Conservation (phyloP, 2,329 filamentous ascomycete genomes). For the Ceratocystis cubensis region DNA sequence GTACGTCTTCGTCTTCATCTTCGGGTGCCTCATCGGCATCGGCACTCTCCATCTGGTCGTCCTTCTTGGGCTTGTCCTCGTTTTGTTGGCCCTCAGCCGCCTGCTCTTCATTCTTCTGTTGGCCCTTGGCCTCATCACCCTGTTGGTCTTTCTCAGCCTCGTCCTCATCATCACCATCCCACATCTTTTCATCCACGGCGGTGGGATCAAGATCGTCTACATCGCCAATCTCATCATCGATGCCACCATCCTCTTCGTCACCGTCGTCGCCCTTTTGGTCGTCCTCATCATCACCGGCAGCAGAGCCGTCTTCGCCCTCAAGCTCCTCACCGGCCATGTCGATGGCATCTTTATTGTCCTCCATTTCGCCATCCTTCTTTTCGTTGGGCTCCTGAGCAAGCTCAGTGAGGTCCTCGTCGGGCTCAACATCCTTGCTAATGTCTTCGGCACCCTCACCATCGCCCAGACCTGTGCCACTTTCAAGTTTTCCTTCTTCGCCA, state of each 20-base stretch:
- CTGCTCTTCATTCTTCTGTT: constrained; percentile 51
- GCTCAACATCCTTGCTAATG: constrained; percentile 91
- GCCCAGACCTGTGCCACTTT: constrained; percentile 83
- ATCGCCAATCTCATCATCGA: constrained; percentile 81
- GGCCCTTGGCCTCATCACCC: constrained; percentile 57
- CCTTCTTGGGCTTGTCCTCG: constrained; percentile 31
- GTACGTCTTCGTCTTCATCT: constrained; percentile 34
- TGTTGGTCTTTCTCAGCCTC: constrained; percentile 74
- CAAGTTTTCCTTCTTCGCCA: constrained; percentile 70
- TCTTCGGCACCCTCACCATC: constrained; percentile 92
- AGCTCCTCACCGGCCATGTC: constrained; percentile 88
- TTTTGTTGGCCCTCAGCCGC: constrained; percentile 47
- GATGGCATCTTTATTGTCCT: constrained; percentile 74
- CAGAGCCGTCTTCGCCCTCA: constrained; percentile 65
- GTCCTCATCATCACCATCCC: constrained; percentile 75
- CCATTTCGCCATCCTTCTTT: constrained; percentile 52
- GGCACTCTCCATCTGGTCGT: constrained; percentile 36
- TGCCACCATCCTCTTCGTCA: constrained; percentile 59
- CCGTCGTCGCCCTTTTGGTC: constrained; percentile 50
- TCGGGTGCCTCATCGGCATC: constrained; percentile 25
- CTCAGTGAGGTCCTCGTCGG: constrained; percentile 86
- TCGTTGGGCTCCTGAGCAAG: constrained; percentile 73
- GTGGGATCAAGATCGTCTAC: constrained; percentile 83
- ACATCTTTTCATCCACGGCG: constrained; percentile 96
- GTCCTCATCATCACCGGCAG: constrained; percentile 50